Conservation (phyloP, 805 yeast genomes). For the Starmera dryadoides region DNA sequence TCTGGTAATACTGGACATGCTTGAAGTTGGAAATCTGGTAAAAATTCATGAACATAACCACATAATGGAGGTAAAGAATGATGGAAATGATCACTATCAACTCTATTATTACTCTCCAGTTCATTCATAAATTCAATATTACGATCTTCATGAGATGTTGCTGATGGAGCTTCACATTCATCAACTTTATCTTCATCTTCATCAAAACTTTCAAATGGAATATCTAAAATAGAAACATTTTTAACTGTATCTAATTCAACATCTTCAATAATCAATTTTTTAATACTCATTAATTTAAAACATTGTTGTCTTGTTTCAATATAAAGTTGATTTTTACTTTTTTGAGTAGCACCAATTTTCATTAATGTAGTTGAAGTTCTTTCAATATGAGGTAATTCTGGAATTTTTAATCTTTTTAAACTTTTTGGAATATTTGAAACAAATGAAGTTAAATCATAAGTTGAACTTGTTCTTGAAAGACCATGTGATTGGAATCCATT, state of each 20-base stretch:
- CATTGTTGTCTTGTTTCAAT: constrained; percentile 5
- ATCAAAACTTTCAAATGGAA: constrained; percentile 11
- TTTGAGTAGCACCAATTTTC: constrained; percentile 5
- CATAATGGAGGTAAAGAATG: constrained; percentile 22
- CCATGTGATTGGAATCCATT: constrained; percentile 1
- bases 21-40: constrained; percentile 33
- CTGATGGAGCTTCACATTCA: constrained; percentile 13
- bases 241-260: constrained; percentile 14
- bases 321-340: constrained; percentile 8
- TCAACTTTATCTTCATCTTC: constrained; percentile 8
- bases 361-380: constrained; percentile 10
- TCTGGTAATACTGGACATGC: constrained; percentile 47
- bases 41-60: constrained; percentile 16
- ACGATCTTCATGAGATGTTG: not conserved
- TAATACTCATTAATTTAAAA: constrained; percentile 9
- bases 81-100: not conserved
- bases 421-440: constrained; percentile 17
- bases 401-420: constrained; percentile 20
- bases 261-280: not conserved
- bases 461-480: constrained; percentile 1
- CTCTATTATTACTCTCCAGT: not conserved
- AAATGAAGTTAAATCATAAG: constrained; percentile 5
- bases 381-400: constrained; percentile 20
- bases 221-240: constrained; percentile 21
- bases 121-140: not conserved